Conservation (phyloP, 2,329 filamentous ascomycete species). For the Amauroascus verrucosus region DNA sequence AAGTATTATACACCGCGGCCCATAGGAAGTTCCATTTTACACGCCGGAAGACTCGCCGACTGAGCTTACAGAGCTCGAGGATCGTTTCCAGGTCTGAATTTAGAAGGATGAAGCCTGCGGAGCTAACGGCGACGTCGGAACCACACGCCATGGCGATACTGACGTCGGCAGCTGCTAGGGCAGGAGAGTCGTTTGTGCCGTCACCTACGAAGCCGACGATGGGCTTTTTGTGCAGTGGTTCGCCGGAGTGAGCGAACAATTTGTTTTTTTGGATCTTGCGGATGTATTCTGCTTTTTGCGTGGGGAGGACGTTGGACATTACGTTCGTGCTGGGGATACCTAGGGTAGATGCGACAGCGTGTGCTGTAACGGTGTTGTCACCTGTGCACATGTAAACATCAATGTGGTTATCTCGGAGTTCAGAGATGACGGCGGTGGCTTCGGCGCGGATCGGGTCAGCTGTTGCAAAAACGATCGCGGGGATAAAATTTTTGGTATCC, state of each 20-base stretch:
- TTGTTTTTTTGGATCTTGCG: conserved; percentile 40
- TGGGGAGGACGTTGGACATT: conserved; percentile 76
- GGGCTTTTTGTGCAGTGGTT: conserved; percentile 23
- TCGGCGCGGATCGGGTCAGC: conserved; percentile 73
- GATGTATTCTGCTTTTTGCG: conserved; percentile 56
- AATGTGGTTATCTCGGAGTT: conserved; percentile 55
- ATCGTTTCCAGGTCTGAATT: conserved; percentile 60
- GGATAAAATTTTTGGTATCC: conserved; percentile 24
- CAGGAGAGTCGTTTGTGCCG: conserved; percentile 77
- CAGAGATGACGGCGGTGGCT: conserved; percentile 52
- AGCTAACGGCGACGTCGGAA: conserved; percentile 72
- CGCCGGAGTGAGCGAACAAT: conserved; percentile 26
- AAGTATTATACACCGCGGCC: conserved; percentile 71
- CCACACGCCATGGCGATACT: conserved; percentile 74
- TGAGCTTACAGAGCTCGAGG: conserved; percentile 62
- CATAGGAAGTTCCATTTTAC: conserved; percentile 79
- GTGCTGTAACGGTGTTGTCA: conserved; percentile 76
- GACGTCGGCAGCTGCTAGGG: conserved; percentile 68
- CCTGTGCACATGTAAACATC: conserved; percentile 88
- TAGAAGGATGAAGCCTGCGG: conserved; percentile 70
- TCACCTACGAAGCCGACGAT: conserved; percentile 78
- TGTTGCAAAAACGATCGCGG: conserved; percentile 61
- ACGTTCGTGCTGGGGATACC: conserved; percentile 66
- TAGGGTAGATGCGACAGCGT: conserved; percentile 63
- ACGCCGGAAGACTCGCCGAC: conserved; percentile 59